These are phyloP conservation scores for Vigna hirtella DNA, from an alignment of 306 rosid genomes.

Conservation along the genomic window DNA sequence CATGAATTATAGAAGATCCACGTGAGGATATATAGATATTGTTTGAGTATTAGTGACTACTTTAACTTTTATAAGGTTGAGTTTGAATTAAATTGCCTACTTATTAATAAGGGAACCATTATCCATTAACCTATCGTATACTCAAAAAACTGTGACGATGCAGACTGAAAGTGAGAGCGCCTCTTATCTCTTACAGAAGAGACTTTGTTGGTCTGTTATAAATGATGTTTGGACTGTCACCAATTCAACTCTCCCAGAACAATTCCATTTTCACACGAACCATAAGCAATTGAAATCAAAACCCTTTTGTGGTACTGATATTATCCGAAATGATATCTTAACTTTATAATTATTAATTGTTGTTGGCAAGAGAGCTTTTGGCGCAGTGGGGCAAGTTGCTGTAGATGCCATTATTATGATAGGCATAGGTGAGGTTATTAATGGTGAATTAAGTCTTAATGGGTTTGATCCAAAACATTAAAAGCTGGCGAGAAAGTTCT, in stretches of 20 bases:
- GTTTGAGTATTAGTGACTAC: background rate
- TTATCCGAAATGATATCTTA: background rate
- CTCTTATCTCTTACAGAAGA: constrained; percentile 38
- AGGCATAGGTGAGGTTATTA: constrained; percentile 18
- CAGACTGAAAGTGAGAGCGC: constrained; percentile 43
- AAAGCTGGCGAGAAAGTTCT: too few species aligned
- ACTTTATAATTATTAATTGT: too few species aligned
- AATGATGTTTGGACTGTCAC: constrained; percentile 25
- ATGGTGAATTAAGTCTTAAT: background rate
- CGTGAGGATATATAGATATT: background rate
- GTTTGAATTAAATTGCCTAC: too few species aligned
- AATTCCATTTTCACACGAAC: background rate
- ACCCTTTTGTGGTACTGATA: too few species aligned
- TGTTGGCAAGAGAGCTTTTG: background rate
- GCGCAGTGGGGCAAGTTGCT: background rate
- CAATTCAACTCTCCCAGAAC: constrained; percentile 14
- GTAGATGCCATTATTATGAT: constrained; percentile 25
- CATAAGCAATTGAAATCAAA: too few species aligned
- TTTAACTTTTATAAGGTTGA: background rate
- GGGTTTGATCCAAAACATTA: too few species aligned
- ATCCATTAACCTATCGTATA: constrained; percentile 15
- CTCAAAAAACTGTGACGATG: constrained; percentile 21
- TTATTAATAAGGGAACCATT: background rate
- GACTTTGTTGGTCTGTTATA: constrained; percentile 10
- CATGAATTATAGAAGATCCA: background rate